Evolutionary conservation across 352 stramenopile genomes (phyloP).

Genomic region (Pythium folliculosum): DNA sequence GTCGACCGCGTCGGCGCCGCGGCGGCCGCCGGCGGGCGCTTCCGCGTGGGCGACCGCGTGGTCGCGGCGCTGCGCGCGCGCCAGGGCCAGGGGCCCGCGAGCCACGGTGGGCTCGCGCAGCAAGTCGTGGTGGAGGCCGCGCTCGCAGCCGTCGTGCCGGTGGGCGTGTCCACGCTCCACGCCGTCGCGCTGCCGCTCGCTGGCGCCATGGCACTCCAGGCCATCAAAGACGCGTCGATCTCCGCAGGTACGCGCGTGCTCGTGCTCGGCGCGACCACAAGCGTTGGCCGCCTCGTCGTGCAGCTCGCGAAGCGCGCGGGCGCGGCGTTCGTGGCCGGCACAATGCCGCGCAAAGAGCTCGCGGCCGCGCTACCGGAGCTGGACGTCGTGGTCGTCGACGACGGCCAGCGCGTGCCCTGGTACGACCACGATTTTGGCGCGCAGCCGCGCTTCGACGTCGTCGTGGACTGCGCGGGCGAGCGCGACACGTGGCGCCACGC

Average conservation of each 20-base stretch:
- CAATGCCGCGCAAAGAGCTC: constrained; percentile 42
- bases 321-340: constrained; percentile 60
- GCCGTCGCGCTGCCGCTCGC: constrained; percentile 33
- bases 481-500: constrained; percentile 27
- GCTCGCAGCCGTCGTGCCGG: constrained; percentile 28
- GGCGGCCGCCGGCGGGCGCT: constrained; percentile 10
- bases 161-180: constrained; percentile 18
- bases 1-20: constrained; percentile 34
- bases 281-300: constrained; percentile 63
- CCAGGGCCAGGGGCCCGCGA: constrained; percentile 8
- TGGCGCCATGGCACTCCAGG: constrained; percentile 33
- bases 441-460: constrained; percentile 28
- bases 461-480: constrained; percentile 41
- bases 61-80: constrained; percentile 27
- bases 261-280: constrained; percentile 68
- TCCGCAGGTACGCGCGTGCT: constrained; percentile 55
- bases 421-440: constrained; percentile 19
- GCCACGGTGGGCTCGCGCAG: constrained; percentile 30
- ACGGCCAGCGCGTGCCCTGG: constrained; percentile 40
- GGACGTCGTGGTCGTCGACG: constrained; percentile 36
- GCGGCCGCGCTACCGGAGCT: constrained; percentile 41
- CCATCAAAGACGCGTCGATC: constrained; percentile 35
- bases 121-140: constrained; percentile 30
- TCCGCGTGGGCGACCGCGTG: constrained; percentile 40
- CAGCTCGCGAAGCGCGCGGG: constrained; percentile 55